Base-by-base conservation (phyloP, 495 filamentous ascomycete genomes). In the Penicillium lividum region DNA sequence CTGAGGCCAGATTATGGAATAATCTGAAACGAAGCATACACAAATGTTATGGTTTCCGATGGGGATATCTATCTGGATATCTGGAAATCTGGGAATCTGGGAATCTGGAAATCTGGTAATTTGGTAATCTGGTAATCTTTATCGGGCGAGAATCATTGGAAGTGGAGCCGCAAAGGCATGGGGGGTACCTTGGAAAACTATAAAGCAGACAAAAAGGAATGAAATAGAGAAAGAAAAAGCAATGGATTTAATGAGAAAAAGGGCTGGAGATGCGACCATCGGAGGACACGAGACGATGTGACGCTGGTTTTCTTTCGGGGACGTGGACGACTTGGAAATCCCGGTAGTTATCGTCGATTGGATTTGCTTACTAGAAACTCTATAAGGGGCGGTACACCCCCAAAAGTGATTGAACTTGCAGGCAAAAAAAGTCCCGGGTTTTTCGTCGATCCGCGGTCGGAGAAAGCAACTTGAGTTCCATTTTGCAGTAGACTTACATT, bases 211-310 rank as follows among this genome's bases (percentile, higher is more conserved):
- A 18, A 34, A 31, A 6, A 16, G 7, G 28, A 51, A 16, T 16
- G 3, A 31, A 51, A 2, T 8, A 11, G 13, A 29, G 31, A 10
- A 40, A 25, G 11, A 40, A 22, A 25, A 33, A 33, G 25, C 36
- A 46, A 53, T 13, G 16, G 40, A 13, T 7, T 44, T 7, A 54
- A 30, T 13, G 30, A 52, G 40, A 46, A 27, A 47, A 52, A 36
- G 25, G 46, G 31, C 51, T 44, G 38, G 49, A 68, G 66, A 72
- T 73, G 68, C 67, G 71, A 73, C 71, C 71, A 68, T 69, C 65
- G 64, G 63, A 61, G 60, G 62, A 54, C 65, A 72, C 64, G 57
- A 71, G 65, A 57, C 67, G 62, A 73, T 72, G 64, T 57, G 67
- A 73, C 69, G 65, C 67, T 72, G 67, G 59, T 65, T 59, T 54